Evolutionary conservation across 2,329 filamentous ascomycete genomes (phyloP), one percentile per base, ranked within the genome.

Genomic region (Didymella exigua): DNA sequence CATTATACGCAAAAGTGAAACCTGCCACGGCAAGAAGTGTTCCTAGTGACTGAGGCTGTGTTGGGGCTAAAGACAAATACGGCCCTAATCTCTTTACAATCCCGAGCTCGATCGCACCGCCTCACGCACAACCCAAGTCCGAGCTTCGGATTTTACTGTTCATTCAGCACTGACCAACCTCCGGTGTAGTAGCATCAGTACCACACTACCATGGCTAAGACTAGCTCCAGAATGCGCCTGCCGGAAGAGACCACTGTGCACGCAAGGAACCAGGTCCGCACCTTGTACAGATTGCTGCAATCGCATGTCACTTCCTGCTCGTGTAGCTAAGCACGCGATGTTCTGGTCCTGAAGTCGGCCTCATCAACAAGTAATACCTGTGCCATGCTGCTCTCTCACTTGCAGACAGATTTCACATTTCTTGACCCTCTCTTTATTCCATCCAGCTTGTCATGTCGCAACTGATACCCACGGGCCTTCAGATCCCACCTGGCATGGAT

Each of bases 401-500:
- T 11, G 13, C 24, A 16, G 21, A 24, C 14, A 48, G 14, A 47
- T 6, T 23, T 2, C 23, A 2, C 16, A 38, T 2, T 13, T 23
- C 36, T 16, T 10, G 27, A 5, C 8, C 11, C 7, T 31, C n/a
- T 19, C 14, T n/a, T n/a, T 13, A 5, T 16, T 21, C 14, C 11
- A 14, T 2, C 26, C 2, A 6, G 33, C 9, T 10, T 7, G 21
- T 10, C 16, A 55, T 55, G 52, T 27, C 52, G 14, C 45, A 27
- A 42, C 21, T 49, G 8, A 31, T 55, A 18, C 46, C 46, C 13
- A 21, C 24, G 36, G 46, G 46, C 5, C 27, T 55, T 5, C 34
- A 41, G 27, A 46, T 55, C 13, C 63, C 61, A 33, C 42, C 55
- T 11, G 54, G 52, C 7, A 47, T 66, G 24, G 58, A 66, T 45